Base-by-base conservation (phyloP, 2,329 filamentous ascomycete genomes). In the Colletotrichum noveboracense region DNA sequence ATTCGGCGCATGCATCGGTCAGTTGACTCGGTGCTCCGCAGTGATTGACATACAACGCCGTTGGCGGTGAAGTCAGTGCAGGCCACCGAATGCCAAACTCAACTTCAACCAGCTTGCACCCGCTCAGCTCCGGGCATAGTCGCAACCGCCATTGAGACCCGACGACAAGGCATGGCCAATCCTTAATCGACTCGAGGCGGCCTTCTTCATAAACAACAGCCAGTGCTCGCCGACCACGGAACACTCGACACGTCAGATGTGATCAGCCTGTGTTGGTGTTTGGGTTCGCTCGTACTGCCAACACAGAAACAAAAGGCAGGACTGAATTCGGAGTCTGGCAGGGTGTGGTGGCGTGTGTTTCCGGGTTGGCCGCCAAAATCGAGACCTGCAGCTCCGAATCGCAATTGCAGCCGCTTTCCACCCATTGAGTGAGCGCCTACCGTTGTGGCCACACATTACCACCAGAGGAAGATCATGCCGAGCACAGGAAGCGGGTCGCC, bases 301-400 rank as follows among this genome's bases (percentile, higher is more conserved):
- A 43, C 64, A n/a, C 70, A 74, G 48, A 66, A 62, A 52, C 36
- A 30, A 70, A 62, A 28, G 43, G 43, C 43, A 67, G 12, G 13
- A 12, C 48, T 65, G 26, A 10, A 64, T 30, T 60, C 30, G 64
- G 26, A 12, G 21, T n/a, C 32, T 38, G 26, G 55, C 18, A 7
- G 32, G 55, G 66, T 52, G 74, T 77, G 76, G 74, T 76, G 69
- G 74, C 56, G 74, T 71, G 66, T 70, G 65, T 73, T 66, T 55
- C 26, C 48, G 56, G 30, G 43, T 28, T 67, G 74, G 61, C 70
- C 69, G 43, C 66, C 74, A 62, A 62, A 76, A 76, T 77, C 76
- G 72, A 76, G 58, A 73, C 76, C 76, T 77, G 76, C 74, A 77
- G 74, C 61, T 70, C 69, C 74, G 66, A 74, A 77, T 77, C 66